A percentile compares a stretch with the other conserved stretches of the same genome.
Evolutionary conservation across 148 eudicot genomes (phyloP).

Genomic region (Oxyria digyna): DNA sequence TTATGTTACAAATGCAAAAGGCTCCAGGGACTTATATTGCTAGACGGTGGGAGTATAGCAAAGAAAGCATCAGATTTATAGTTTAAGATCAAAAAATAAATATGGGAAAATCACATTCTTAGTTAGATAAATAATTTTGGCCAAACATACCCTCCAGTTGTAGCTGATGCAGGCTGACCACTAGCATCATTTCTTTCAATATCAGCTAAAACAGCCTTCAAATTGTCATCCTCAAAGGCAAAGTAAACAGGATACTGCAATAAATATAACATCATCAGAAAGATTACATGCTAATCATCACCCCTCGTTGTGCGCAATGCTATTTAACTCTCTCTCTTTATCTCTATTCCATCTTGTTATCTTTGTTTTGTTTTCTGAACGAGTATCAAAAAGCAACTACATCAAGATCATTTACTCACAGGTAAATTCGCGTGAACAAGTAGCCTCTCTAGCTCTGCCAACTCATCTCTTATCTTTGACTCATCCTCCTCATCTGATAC

Average conservation of each 20-base stretch:
- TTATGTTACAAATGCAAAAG: too few species aligned
- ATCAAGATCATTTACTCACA: slow-evolving; percentile 37
- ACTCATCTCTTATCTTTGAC: slow-evolving; percentile 25
- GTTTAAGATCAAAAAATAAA: not conserved
- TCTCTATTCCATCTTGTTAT: not conserved
- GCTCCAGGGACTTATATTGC: too few species aligned
- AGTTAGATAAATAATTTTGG: slow-evolving; percentile 1
- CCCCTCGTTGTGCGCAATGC: not conserved
- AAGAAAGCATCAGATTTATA: not conserved
- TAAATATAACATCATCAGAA: slow-evolving; percentile 13
- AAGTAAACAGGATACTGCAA: slow-evolving; percentile 98
- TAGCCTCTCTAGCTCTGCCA: slow-evolving; percentile 60
- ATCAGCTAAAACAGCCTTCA: slow-evolving; percentile 68
- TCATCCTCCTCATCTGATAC: not conserved
- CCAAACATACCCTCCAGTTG: slow-evolving; percentile 90
- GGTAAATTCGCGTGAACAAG: slow-evolving; percentile 73
- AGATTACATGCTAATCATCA: not conserved
- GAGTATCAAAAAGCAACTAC: not conserved
- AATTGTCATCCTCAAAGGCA: slow-evolving; percentile 74
- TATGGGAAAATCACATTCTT: not conserved
- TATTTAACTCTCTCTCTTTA: too few species aligned
- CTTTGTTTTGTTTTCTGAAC: not conserved
- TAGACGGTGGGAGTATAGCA: too few species aligned
- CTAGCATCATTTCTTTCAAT: slow-evolving; percentile 63
- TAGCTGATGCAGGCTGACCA: slow-evolving; percentile 94